These are phyloP conservation scores for Hyaloraphidium curvatum DNA, from an alignment of 192 early-diverging fungal species.

Conservation along the genomic window DNA sequence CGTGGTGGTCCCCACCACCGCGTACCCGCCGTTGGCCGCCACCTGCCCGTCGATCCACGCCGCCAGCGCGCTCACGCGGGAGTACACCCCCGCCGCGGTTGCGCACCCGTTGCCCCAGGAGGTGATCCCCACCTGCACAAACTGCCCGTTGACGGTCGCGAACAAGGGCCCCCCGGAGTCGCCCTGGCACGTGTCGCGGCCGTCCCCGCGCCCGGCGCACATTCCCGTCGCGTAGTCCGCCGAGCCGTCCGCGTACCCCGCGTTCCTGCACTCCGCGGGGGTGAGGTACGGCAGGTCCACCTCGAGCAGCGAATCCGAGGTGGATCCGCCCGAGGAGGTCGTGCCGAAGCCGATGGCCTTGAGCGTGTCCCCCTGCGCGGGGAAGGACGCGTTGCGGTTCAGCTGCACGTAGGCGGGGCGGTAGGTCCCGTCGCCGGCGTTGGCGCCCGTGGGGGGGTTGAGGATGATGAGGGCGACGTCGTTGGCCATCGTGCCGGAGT, in stretches of 20 bases:
- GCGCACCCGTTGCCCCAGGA: no score
- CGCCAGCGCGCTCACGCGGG: no score
- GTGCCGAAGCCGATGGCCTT: constrained; percentile 18
- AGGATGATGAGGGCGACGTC: constrained; percentile 24
- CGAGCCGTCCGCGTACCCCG: no score
- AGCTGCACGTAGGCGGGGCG: no score
- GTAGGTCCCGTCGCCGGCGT: constrained; percentile 1
- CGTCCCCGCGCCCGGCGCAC: neutral
- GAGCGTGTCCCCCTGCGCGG: constrained; percentile 17
- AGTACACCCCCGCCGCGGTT: no score
- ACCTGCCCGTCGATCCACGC: no score
- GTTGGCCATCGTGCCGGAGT: constrained; percentile 20
- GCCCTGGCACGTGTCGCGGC: no score
- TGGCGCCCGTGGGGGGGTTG: constrained; percentile 1
- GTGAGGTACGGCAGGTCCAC: constrained; percentile 17
- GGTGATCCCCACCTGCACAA: constrained; percentile 19
- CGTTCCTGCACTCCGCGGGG: constrained; percentile 8
- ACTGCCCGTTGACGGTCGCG: constrained; percentile 16
- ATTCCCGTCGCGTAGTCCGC: no score
- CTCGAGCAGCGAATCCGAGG: constrained; percentile 10
- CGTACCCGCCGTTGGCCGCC: no score
- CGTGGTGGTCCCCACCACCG: no score
- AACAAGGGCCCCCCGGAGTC: no score
- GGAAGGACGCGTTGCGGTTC: no score
- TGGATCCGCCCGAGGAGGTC: constrained; percentile 11